These are phyloP conservation scores for Epichloe sp. DNA, from an alignment of 2,329 filamentous ascomycete species.

Conservation along the genomic window DNA sequence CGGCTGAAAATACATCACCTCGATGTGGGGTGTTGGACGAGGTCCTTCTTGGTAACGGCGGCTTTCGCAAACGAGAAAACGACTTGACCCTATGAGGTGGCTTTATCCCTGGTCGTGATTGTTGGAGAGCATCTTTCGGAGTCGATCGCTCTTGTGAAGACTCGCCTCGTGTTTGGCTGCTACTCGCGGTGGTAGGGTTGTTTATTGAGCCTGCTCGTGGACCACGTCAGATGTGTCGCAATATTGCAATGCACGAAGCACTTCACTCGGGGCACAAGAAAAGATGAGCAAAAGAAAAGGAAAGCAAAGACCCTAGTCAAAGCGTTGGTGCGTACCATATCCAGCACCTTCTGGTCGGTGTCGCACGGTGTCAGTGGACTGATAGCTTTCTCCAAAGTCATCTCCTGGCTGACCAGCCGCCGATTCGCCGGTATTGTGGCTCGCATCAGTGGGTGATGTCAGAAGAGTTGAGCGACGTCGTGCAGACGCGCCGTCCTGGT, in stretches of 20 bases:
- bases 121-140: conserved; percentile 17
- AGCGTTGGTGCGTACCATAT: conserved; percentile 34
- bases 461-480: conserved; percentile 24
- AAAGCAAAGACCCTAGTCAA: not conserved
- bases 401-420: conserved; percentile 27
- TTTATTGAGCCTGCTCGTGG: conserved; percentile 8
- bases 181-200: conserved; percentile 10
- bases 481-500: conserved; percentile 19
- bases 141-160: conserved; percentile 22
- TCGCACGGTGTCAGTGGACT: conserved; percentile 47
- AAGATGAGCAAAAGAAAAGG: not conserved
- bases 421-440: conserved; percentile 25
- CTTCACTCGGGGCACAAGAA: not conserved
- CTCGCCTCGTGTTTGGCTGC: conserved; percentile 22
- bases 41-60: conserved; percentile 56
- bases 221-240: not conserved
- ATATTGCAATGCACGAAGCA: not conserved
- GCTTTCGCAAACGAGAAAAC: conserved; percentile 50
- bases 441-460: conserved; percentile 38
- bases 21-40: conserved; percentile 70
- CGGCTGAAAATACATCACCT: conserved; percentile 78
- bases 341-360: conserved; percentile 36
- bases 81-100: conserved; percentile 35
- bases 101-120: conserved; percentile 27
- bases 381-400: conserved; percentile 38